Percentiles rank a stretch among this genome's conserved stretches.
These are phyloP conservation scores for Globisporangium recalcitrans DNA, from an alignment of 352 stramenopile species.

Conservation along the genomic window DNA sequence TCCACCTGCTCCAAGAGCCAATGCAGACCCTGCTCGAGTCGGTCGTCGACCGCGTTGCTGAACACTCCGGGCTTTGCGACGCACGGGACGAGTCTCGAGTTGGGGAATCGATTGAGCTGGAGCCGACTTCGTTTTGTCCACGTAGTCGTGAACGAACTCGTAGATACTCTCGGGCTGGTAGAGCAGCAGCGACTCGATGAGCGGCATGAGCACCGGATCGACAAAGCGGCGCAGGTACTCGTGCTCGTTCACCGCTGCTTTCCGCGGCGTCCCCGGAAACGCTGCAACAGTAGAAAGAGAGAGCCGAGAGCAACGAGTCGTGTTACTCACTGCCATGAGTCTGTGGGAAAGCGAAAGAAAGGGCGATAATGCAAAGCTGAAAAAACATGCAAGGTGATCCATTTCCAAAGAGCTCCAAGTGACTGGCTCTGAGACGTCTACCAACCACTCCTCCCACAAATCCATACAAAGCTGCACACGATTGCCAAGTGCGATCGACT, in stretches of 20 bases:
- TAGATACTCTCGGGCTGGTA: conserved; percentile 79
- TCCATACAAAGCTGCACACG: background rate
- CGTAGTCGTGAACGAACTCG: conserved; percentile 77
- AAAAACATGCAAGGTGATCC: background rate
- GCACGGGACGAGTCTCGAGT: conserved; percentile 43
- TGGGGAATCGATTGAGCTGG: conserved; percentile 30
- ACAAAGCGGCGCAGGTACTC: conserved; percentile 77
- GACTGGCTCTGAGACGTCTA: background rate
- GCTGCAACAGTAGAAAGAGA: background rate
- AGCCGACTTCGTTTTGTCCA: conserved; percentile 52
- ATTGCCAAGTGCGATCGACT: background rate
- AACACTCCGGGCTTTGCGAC: conserved; percentile 58
- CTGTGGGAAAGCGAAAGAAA: background rate
- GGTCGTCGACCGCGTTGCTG: conserved; percentile 47
- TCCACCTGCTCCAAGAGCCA: conserved; percentile 74
- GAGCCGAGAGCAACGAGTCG: background rate
- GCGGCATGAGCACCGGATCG: conserved; percentile 75
- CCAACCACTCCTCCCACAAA: background rate
- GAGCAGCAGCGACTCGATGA: conserved; percentile 73
- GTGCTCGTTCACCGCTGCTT: conserved; percentile 53
- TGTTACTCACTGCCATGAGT: background rate
- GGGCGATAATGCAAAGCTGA: background rate
- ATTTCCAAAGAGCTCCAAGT: conserved; percentile 1
- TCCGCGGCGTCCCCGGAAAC: conserved; percentile 6
- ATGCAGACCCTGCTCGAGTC: conserved; percentile 54